Conservation (phyloP, 495 filamentous ascomycete species). For the Talaromyces proteolyticus region DNA sequence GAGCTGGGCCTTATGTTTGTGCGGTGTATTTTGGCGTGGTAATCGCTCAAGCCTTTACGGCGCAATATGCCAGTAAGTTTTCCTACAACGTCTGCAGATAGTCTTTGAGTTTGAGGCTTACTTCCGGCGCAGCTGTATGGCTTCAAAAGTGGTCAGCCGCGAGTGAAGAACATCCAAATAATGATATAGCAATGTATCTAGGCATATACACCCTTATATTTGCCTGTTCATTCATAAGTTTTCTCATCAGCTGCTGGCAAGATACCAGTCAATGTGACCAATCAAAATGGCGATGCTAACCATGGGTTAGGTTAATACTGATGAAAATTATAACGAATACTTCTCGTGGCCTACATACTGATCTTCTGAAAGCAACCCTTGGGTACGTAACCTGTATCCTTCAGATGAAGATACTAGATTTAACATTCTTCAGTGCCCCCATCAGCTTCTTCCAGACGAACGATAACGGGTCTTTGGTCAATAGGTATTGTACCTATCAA, state of each 20-base stretch:
- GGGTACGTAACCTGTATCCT: conserved; percentile 26
- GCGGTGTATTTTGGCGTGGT: conserved; percentile 5
- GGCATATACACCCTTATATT: conserved; percentile 38
- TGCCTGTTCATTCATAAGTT: conserved; percentile 14
- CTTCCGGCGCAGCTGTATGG: conserved; percentile 30
- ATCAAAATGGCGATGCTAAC: background rate
- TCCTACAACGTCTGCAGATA: conserved; percentile 12
- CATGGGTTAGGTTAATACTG: conserved; percentile 8
- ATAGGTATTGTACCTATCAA: too few relatives aligned
- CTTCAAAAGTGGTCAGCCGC: conserved; percentile 37
- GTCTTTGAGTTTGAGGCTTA: background rate
- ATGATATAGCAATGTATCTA: conserved; percentile 33
- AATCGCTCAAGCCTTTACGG: conserved; percentile 25
- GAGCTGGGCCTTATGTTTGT: conserved; percentile 19
- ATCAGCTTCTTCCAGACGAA: conserved; percentile 21
- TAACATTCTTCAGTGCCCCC: conserved; percentile 27
- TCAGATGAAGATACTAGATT: conserved; percentile 22
- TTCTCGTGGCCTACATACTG: conserved; percentile 20
- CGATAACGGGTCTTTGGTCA: conserved; percentile 12
- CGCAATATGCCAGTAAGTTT: conserved; percentile 10
- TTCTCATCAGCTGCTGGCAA: conserved; percentile 26
- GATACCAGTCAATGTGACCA: too few relatives aligned
- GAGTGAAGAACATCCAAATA: conserved; percentile 25
- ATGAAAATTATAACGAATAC: conserved; percentile 21
- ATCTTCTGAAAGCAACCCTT: conserved; percentile 16